These are phyloP conservation scores for Suillus tomentosus DNA, from an alignment of 768 basidiomycete genomes.

Conservation along the genomic window DNA sequence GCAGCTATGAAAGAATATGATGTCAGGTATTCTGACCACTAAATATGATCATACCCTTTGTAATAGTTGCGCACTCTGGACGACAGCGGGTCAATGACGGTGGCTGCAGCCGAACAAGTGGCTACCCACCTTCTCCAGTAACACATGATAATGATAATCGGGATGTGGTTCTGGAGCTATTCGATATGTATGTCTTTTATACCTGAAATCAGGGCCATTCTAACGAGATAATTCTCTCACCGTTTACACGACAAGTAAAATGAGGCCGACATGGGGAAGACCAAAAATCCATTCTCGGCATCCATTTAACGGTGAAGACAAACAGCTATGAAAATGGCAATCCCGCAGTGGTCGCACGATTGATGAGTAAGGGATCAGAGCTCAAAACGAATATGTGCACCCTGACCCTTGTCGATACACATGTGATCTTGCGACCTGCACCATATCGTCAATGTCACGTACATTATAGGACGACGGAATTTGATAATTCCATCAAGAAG, in stretches of 20 bases:
- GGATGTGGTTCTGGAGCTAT: constrained; percentile 10
- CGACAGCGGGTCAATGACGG: constrained; percentile 18
- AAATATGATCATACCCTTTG: constrained; percentile 40
- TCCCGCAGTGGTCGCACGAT: constrained; percentile 27
- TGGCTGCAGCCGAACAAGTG: constrained; percentile 17
- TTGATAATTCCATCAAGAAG: constrained; percentile 34
- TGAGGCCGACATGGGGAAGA: constrained; percentile 29
- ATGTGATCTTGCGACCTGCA: constrained; percentile 15
- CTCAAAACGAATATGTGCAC: constrained; percentile 14
- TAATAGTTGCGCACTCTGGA: constrained; percentile 60
- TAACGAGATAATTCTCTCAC: constrained; percentile 23
- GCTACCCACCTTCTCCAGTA: constrained; percentile 57
- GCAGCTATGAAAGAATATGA: constrained; percentile 41
- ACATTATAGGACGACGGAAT: constrained; percentile 29
- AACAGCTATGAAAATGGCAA: constrained; percentile 26
- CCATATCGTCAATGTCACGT: constrained; percentile 29
- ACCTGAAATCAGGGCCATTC: constrained; percentile 19
- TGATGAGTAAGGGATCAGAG: constrained; percentile 22
- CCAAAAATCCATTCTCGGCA: constrained; percentile 31
- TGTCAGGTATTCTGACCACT: constrained; percentile 3
- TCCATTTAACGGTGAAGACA: constrained; percentile 23
- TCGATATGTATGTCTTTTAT: constrained; percentile 27
- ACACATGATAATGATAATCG: constrained; percentile 53
- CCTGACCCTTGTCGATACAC: constrained; percentile 15
- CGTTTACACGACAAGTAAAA: constrained; percentile 31